phyloP scores from a whole-genome alignment of 768 basidiomycete species.

The Pulveroboletus sp. region DNA sequence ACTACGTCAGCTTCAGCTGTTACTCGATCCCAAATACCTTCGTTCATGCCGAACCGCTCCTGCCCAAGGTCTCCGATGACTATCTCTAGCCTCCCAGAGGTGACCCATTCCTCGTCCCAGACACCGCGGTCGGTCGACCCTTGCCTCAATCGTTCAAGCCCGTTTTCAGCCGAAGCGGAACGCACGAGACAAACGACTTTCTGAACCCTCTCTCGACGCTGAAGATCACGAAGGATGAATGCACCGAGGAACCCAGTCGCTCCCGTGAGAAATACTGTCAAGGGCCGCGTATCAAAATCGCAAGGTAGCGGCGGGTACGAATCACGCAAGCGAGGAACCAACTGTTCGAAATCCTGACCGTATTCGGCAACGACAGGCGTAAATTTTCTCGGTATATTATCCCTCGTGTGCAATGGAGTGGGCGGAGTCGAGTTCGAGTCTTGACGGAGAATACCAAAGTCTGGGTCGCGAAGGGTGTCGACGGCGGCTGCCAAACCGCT shows the following conservation, averaged over 20 bases:
- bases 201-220: slow-evolving; percentile 54
- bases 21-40: slow-evolving; percentile 62
- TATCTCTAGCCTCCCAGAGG: slow-evolving; percentile 65
- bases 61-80: slow-evolving; percentile 81
- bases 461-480: slow-evolving; percentile 70
- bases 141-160: slow-evolving; percentile 65
- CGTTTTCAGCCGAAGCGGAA: slow-evolving; percentile 59
- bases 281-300: slow-evolving; percentile 48
- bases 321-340: slow-evolving; percentile 55
- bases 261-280: slow-evolving; percentile 93
- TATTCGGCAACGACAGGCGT: slow-evolving; percentile 55
- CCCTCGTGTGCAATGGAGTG: slow-evolving; percentile 12
- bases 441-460: slow-evolving; percentile 66
- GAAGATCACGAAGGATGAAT: slow-evolving; percentile 80
- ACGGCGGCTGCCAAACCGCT: slow-evolving; percentile 71
- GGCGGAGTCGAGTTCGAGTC: slow-evolving; percentile 19
- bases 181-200: slow-evolving; percentile 95
- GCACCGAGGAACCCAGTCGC: slow-evolving; percentile 97
- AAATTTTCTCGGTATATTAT: slow-evolving; percentile 16
- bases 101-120: slow-evolving; percentile 87
- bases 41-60: slow-evolving; percentile 69
- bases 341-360: slow-evolving; percentile 68
- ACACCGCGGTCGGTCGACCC: slow-evolving; percentile 75
- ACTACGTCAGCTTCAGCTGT: slow-evolving; percentile 76
- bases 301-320: slow-evolving; percentile 61